Base-by-base conservation (phyloP, 495 filamentous ascomycete genomes). In the Viridothelium virens region DNA sequence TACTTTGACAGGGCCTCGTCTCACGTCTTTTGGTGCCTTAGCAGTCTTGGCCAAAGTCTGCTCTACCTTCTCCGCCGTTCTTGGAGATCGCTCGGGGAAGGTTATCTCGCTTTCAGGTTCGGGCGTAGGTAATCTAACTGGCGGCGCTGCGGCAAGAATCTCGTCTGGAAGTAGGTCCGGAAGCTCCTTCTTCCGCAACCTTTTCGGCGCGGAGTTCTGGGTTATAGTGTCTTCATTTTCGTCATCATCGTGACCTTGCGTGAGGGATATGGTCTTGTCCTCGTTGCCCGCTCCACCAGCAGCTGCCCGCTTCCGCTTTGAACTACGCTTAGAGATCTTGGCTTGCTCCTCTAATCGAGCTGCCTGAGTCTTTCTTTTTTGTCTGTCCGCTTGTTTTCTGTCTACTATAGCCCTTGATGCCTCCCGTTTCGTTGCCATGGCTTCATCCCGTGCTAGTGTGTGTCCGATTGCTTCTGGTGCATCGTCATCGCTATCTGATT, bases 1-100 rank as follows among this genome's bases (percentile, higher is more conserved):
- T 50, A 87, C 81, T 16, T 76, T 81, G 46, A 85, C 73, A 53
- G 79, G 76, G 9, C 82, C 83, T 63, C 78, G 77, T 63, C 76
- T 79, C 46, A 86, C 70, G 70, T 86, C 83, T 75, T 84, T 86
- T 44, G 82, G 77, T 12, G 77, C 75, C 65, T 81, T 82, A 36
- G n/a, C n/a, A 2, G 47, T 18, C 39, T 72, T 62, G 38, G 66
- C 53, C 38, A 71, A 71, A 12, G 67, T 63, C 69, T 66, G 75
- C 74, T 12, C 61, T 16, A 63, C 2, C 3, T 31, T 18, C 33
- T 47, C 37, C 36, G 10, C 38, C 9, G 37, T 41, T 18, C 36
- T 39, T 33, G 61, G 61, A 39, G 41, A 37, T 16, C 7, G 61
- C 16, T 33, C 2, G 18, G n/a, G 31, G 36, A 18, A 2, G 4